Conservation (phyloP, 2,329 filamentous ascomycete genomes). For the Metarhizium humberi region DNA sequence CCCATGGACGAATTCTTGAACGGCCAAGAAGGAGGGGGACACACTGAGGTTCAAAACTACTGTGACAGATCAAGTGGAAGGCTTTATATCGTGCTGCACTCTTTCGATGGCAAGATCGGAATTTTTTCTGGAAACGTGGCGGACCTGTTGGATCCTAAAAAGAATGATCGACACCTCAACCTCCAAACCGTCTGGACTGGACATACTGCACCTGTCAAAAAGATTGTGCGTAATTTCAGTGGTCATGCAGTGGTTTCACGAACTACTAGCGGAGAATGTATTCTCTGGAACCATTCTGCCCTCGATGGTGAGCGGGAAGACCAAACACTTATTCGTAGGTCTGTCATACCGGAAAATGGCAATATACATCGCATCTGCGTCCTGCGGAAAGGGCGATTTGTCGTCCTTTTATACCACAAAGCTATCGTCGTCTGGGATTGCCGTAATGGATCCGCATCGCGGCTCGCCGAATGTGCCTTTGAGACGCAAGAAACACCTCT, state of each 20-base stretch:
- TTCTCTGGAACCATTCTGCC: conserved; percentile 65
- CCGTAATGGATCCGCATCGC: conserved; percentile 44
- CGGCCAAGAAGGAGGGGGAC: conserved; percentile 16
- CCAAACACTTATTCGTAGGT: conserved; percentile 50
- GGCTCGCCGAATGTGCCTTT: conserved; percentile 45
- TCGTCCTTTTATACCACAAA: conserved; percentile 68
- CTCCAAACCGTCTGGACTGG: conserved; percentile 70
- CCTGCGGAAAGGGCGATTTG: conserved; percentile 65
- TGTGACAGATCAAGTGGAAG: conserved; percentile 55
- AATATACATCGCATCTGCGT: conserved; percentile 76
- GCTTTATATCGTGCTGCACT: conserved; percentile 68
- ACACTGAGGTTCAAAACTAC: conserved; percentile 66
- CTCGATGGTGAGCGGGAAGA: conserved; percentile 27
- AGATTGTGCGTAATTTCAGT: conserved; percentile 77
- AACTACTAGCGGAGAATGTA: conserved; percentile 67
- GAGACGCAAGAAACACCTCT: conserved; percentile 60
- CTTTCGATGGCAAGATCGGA: conserved; percentile 76
- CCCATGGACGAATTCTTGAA: conserved; percentile 28
- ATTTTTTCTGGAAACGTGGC: conserved; percentile 74
- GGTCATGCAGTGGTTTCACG: conserved; percentile 74
- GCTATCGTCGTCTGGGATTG: conserved; percentile 75
- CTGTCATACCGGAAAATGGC: conserved; percentile 54
- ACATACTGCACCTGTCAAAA: conserved; percentile 70
- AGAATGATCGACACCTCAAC: conserved; percentile 49
- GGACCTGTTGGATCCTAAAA: conserved; percentile 66